Conservation (phyloP, 2,329 filamentous ascomycete species). For the Exophiala dermatitidis region DNA sequence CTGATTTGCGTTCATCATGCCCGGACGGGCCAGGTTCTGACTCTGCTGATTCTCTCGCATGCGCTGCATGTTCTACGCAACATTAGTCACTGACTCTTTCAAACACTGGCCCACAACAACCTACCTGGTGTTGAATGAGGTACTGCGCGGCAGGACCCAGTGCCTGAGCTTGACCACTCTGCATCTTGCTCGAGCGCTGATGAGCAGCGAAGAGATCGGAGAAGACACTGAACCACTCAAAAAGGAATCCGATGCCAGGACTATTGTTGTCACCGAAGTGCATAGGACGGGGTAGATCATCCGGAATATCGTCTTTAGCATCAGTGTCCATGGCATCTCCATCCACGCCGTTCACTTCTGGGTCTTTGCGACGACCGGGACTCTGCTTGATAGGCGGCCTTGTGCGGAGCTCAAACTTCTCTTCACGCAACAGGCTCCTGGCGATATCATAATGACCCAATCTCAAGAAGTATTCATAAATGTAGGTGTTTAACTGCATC, state of each 20-base stretch:
- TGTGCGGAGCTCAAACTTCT: constrained; percentile 53
- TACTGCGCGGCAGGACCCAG: constrained; percentile 57
- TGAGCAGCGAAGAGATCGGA: constrained; percentile 92
- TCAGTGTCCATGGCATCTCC: constrained; percentile 79
- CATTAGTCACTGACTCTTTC: constrained; percentile 14
- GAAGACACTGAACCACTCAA: constrained; percentile 95
- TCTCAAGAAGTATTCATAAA: constrained; percentile 72
- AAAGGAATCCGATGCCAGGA: constrained; percentile 61
- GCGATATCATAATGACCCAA: constrained; percentile 80
- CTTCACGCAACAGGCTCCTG: constrained; percentile 61
- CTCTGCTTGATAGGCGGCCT: constrained; percentile 56
- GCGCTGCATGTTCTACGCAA: constrained; percentile 30
- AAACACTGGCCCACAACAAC: constrained; percentile 26
- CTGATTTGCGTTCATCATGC: constrained; percentile 50
- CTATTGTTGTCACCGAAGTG: constrained; percentile 57
- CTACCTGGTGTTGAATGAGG: constrained; percentile 74
- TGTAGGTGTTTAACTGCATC: constrained; percentile 54
- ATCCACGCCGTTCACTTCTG: constrained; percentile 64
- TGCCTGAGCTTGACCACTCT: constrained; percentile 33
- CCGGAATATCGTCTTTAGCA: constrained; percentile 68
- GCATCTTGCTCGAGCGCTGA: constrained; percentile 59
- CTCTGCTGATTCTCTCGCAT: constrained; percentile 70
- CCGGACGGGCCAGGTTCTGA: constrained; percentile 60
- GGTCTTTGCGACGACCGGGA: constrained; percentile 59
- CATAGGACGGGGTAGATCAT: constrained; percentile 62